Evolutionary conservation across 192 early-diverging fungal species (phyloP).

Genomic region (Phycomyces blakesleeanus): DNA sequence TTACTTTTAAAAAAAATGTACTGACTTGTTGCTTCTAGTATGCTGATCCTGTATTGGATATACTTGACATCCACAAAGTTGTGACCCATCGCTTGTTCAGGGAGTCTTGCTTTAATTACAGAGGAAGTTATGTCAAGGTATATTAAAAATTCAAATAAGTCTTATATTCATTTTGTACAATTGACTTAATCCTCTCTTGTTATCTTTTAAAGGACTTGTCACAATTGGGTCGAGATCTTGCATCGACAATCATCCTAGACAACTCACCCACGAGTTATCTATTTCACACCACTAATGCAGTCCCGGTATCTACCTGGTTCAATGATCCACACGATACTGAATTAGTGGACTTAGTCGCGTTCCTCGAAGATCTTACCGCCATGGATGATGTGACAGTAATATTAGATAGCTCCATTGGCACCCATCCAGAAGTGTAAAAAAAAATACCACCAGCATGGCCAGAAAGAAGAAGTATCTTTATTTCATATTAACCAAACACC

Average conservation of each 20-base stretch:
- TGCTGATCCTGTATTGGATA: slow-evolving; percentile 94
- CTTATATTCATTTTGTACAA: neutral
- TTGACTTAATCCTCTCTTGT: neutral
- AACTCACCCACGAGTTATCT: slow-evolving; percentile 95
- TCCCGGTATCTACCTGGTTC: slow-evolving; percentile 95
- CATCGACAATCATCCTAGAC: slow-evolving; percentile 87
- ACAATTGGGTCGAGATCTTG: slow-evolving; percentile 82
- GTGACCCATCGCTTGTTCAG: slow-evolving; percentile 94
- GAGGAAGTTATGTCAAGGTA: slow-evolving; percentile 95
- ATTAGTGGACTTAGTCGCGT: slow-evolving; percentile 89
- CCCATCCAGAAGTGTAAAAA: neutral
- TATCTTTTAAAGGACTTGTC: slow-evolving; percentile 65
- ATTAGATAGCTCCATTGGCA: slow-evolving; percentile 50
- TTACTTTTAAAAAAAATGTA: too few relatives aligned
- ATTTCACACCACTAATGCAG: slow-evolving; percentile 94
- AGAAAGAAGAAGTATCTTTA: too few relatives aligned
- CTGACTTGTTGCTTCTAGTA: slow-evolving; percentile 72
- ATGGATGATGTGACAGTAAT: slow-evolving; percentile 87
- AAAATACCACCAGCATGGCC: too few relatives aligned
- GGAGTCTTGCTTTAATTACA: slow-evolving; percentile 91
- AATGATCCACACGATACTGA: slow-evolving; percentile 96
- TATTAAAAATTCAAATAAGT: too few relatives aligned
- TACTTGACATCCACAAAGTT: slow-evolving; percentile 78
- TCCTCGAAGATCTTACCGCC: slow-evolving; percentile 85
- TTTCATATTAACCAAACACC: too few relatives aligned